A percentile compares a stretch with the other conserved stretches of the same genome.
These are phyloP conservation scores for Apophysomyces ossiformis DNA, from an alignment of 371 early-diverging fungal genomes.

Conservation along the genomic window DNA sequence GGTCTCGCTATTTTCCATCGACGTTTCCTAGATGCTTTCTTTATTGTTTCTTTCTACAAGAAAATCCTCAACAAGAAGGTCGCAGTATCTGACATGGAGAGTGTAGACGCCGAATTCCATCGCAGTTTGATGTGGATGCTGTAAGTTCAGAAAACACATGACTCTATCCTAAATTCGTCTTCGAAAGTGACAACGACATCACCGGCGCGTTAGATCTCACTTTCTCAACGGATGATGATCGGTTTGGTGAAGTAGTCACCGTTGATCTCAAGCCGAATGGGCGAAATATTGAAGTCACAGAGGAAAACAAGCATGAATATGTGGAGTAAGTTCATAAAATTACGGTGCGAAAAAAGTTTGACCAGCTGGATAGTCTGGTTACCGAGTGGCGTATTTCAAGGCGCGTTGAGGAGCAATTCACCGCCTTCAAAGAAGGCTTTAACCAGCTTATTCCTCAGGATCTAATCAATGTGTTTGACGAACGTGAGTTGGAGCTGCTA, in stretches of 20 bases:
- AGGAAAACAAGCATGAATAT: conserved; percentile 97
- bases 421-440: conserved; percentile 94
- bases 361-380: conserved; percentile 56
- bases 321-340: conserved; percentile 63
- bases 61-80: conserved; percentile 91
- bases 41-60: conserved; percentile 96
- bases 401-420: conserved; percentile 94
- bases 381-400: conserved; percentile 85
- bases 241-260: conserved; percentile 91
- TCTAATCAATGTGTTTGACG: conserved; percentile 95
- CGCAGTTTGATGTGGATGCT: conserved; percentile 93
- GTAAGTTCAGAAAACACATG: conserved; percentile 41
- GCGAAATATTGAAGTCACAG: conserved; percentile 90
- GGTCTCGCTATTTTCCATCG: conserved; percentile 98
- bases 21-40: conserved; percentile 95
- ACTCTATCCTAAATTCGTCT: background rate
- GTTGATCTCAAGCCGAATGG: conserved; percentile 93
- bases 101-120: conserved; percentile 94
- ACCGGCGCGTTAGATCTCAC: conserved; percentile 89
- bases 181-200: conserved; percentile 80
- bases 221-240: conserved; percentile 91
- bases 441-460: conserved; percentile 95
- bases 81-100: conserved; percentile 91
- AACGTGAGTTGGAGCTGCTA: conserved; percentile 96
- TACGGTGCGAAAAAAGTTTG: background rate